These are phyloP conservation scores for Alloteropsis semialata DNA, from an alignment of 176 grass and related monocot genomes.

Conservation along the genomic window DNA sequence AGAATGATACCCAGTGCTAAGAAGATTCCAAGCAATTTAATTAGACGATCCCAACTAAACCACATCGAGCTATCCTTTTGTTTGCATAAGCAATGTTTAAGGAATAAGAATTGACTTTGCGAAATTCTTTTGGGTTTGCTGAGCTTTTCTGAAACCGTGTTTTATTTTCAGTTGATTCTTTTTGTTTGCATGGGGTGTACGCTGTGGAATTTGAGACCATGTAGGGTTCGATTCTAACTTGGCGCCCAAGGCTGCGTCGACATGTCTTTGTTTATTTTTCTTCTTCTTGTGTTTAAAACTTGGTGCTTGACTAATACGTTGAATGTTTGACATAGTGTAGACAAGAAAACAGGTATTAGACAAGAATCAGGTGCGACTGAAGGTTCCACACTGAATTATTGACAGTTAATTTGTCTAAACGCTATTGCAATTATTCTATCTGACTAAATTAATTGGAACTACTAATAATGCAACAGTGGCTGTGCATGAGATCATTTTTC, in stretches of 20 bases:
- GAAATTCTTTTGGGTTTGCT: background rate
- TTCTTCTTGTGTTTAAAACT: background rate
- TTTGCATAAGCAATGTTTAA: background rate
- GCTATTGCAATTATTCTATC: background rate
- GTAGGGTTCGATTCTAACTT: background rate
- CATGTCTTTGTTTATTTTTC: background rate
- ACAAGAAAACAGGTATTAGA: background rate
- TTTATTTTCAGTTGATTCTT: background rate
- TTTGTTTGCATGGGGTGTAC: background rate
- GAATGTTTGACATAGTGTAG: background rate
- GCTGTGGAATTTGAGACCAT: background rate
- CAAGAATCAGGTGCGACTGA: background rate
- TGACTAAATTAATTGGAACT: background rate
- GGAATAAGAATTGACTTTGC: conserved; percentile 20
- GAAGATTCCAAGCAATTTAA: conserved; percentile 4
- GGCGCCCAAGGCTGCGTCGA: background rate
- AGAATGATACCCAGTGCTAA: background rate
- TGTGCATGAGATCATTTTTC: background rate
- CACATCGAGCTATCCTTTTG: background rate
- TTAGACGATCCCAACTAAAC: background rate
- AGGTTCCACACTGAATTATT: background rate
- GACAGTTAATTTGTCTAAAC: background rate
- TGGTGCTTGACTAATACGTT: background rate
- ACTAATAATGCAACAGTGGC: background rate
- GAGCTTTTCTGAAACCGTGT: conserved; percentile 18